Percentiles rank a stretch among this genome's conserved stretches.
These are phyloP conservation scores for Aquanectria penicillioides DNA, from an alignment of 2,329 filamentous ascomycete species.

Conservation along the genomic window DNA sequence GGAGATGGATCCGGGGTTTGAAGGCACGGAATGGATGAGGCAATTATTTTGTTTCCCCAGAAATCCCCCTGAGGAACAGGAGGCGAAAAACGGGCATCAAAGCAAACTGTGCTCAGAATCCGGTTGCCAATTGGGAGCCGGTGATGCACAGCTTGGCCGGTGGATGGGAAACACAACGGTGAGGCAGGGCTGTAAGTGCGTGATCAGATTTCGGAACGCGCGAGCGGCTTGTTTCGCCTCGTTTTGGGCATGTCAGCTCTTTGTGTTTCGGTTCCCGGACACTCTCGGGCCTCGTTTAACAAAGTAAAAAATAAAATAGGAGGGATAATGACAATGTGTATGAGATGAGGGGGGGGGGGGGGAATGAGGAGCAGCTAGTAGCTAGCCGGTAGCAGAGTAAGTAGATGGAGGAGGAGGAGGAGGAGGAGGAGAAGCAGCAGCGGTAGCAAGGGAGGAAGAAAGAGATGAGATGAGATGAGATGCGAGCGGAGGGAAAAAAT, in stretches of 20 bases:
- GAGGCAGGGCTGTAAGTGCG: background rate
- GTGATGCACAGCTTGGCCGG: slow-evolving; percentile 1
- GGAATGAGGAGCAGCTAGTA: too few species aligned
- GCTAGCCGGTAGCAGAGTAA: too few species aligned
- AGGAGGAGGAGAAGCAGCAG: too few species aligned
- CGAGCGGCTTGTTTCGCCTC: slow-evolving; percentile 6
- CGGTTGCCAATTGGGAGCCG: too few species aligned
- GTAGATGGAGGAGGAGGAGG: too few species aligned
- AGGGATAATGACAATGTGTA: background rate
- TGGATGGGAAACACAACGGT: background rate
- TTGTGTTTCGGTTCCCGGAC: slow-evolving; percentile 3
- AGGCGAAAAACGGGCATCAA: background rate
- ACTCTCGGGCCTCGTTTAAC: background rate
- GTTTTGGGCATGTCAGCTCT: slow-evolving; percentile 4
- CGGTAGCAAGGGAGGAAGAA: background rate
- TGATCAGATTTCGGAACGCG: slow-evolving; percentile 6
- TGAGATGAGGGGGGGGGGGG: too few species aligned
- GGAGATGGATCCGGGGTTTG: too few species aligned
- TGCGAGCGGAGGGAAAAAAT: background rate
- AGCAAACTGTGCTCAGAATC: too few species aligned
- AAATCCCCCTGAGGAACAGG: background rate
- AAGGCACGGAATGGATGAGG: background rate
- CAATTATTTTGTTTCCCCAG: background rate
- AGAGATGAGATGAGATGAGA: background rate
- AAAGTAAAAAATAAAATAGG: background rate